A percentile compares a stretch with the other conserved stretches of the same genome.
Evolutionary conservation across 2,329 filamentous ascomycete genomes (phyloP).

Genomic region (Neodidymelliopsis sp.): DNA sequence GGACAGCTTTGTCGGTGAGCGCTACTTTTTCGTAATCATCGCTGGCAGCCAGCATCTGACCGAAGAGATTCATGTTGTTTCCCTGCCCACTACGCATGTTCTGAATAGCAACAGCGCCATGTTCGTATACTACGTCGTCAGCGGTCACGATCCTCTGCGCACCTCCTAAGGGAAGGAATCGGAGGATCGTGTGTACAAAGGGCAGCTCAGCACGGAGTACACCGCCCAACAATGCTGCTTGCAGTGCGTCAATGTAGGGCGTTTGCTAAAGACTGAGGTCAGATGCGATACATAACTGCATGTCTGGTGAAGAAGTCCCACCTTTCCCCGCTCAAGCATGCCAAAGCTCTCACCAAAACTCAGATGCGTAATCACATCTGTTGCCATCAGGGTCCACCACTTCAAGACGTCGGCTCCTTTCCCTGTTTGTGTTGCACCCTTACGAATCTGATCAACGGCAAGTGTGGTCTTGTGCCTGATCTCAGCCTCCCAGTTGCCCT

Average conservation of each 20-base stretch:
- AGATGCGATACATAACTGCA: neutral
- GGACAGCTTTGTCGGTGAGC: slow-evolving; percentile 37
- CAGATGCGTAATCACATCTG: slow-evolving; percentile 49
- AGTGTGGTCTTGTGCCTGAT: slow-evolving; percentile 44
- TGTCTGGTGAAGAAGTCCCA: slow-evolving; percentile 13
- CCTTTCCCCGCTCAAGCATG: slow-evolving; percentile 48
- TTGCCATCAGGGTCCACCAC: slow-evolving; percentile 51
- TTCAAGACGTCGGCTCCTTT: slow-evolving; percentile 47
- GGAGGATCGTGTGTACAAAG: slow-evolving; percentile 28
- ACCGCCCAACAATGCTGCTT: slow-evolving; percentile 35
- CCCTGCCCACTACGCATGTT: slow-evolving; percentile 28
- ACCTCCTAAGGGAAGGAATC: slow-evolving; percentile 13
- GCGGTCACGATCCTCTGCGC: slow-evolving; percentile 17
- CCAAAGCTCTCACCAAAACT: slow-evolving; percentile 52
- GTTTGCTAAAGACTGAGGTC: slow-evolving; percentile 19
- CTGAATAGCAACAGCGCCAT: slow-evolving; percentile 22
- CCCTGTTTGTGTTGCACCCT: slow-evolving; percentile 17
- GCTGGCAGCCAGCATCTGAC: slow-evolving; percentile 21
- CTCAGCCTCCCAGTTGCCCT: slow-evolving; percentile 46
- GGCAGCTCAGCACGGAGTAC: slow-evolving; percentile 46
- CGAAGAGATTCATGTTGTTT: slow-evolving; percentile 25
- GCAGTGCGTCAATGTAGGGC: slow-evolving; percentile 40
- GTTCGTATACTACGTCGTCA: slow-evolving; percentile 20
- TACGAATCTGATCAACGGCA: slow-evolving; percentile 44
- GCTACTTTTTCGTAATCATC: slow-evolving; percentile 32